Evolutionary conservation across 176 grass and related monocot genomes (phyloP).

Genomic region (Eleusine indica): DNA sequence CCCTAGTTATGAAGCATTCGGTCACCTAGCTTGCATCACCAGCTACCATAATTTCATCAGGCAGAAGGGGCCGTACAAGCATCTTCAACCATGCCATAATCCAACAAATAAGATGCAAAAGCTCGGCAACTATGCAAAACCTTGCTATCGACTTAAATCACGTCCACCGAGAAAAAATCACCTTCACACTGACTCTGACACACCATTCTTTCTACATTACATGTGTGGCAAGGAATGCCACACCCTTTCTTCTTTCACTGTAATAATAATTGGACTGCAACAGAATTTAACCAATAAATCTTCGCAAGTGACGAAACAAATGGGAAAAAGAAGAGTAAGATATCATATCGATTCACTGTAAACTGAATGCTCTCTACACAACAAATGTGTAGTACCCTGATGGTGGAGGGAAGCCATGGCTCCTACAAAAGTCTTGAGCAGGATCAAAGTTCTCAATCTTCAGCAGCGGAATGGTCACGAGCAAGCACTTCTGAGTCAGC

Average conservation of each 20-base stretch:
- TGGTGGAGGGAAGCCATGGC: constrained; percentile 10
- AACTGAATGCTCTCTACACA: constrained; percentile 39
- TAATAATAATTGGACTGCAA: constrained; percentile 38
- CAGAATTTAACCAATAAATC: constrained; percentile 59
- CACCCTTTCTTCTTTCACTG: constrained; percentile 31
- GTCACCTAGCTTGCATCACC: no score
- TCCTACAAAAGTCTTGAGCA: neutral
- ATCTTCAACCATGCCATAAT: no score
- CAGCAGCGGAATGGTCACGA: constrained; percentile 28
- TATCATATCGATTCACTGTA: constrained; percentile 39
- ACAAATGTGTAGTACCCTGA: constrained; percentile 1
- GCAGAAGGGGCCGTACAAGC: no score
- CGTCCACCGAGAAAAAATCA: no score
- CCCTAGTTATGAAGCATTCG: no score
- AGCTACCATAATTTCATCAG: no score
- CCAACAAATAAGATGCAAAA: no score
- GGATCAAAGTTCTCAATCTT: constrained; percentile 45
- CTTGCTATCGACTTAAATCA: no score
- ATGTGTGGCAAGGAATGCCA: constrained; percentile 22
- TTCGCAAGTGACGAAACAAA: constrained; percentile 19
- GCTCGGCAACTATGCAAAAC: no score
- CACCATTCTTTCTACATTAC: constrained; percentile 55
- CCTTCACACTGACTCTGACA: constrained; percentile 24
- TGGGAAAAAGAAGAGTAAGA: constrained; percentile 34
- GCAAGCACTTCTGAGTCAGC: constrained; percentile 49